Base-by-base conservation (phyloP, 345 rosid species). In the Microcos paniculata region DNA sequence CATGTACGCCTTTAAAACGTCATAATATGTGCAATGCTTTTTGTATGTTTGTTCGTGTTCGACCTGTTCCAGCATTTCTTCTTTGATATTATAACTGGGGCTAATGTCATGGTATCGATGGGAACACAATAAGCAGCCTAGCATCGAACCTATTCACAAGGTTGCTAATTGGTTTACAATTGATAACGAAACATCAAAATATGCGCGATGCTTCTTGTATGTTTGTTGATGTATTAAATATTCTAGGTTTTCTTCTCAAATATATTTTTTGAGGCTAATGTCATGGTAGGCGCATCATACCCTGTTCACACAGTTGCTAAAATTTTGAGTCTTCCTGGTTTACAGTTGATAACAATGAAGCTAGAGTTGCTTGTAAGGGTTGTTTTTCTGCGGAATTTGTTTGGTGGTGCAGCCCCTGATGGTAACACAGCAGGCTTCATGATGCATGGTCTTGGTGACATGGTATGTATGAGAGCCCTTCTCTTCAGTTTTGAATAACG, bases 381-480 rank as follows among this genome's bases (percentile, higher is more conserved):
- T 81, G 88, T 96, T 42, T 90, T 93, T 57, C 97, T 97, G 0
- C 82, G 94, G 84, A 90, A 96, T 82, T 78, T 96, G 86, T 78
- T 93, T 58, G 94, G 97, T 15, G 85, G 96, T 70, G 80, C 91
- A 26, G 80, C 84, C 28, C 85, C 92, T 19, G 94, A 91, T 74
- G 88, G 84, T 75, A 88, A 71, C 76, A 81, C 89, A 63, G 78
- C 89, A 3, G 95, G 93, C 75, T 96, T 87, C 88, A 93, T 93
- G 98, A 93, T 96, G 98, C 97, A 93, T 74, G 98, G 99, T 72
- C 99, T 96, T 31, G 99, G 99, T 76, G 99, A 96, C 86, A 93
- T 96, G 99, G 99, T 96, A 90, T n/a, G 99, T 96, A 90, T 58
- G 79, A 59, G 42, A 76, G 51, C 76, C 73, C 67, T 76, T 48